Conservation (phyloP, 208 protist species). For the Strigomonas galati region DNA sequence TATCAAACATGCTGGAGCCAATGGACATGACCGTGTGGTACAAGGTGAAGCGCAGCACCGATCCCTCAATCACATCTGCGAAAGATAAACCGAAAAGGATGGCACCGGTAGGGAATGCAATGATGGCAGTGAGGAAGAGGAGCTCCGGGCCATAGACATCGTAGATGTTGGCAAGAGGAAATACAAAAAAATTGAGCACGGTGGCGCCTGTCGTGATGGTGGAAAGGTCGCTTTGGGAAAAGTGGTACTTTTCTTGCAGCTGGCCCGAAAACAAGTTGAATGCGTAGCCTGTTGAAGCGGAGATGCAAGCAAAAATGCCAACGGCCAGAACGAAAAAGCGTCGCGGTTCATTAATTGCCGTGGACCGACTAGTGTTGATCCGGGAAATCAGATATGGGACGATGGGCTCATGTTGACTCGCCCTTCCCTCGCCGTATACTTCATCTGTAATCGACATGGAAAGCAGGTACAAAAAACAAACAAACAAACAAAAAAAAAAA, state of each 20-base stretch:
- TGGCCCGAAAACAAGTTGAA: conserved; percentile 78
- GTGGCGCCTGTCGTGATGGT: conserved; percentile 62
- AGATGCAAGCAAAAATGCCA: conserved; percentile 38
- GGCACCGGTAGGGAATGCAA: conserved; percentile 40
- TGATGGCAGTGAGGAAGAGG: conserved; percentile 55
- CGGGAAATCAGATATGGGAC: conserved; percentile 21
- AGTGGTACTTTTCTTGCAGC: conserved; percentile 65
- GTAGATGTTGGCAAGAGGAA: conserved; percentile 61
- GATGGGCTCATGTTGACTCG: conserved; percentile 23
- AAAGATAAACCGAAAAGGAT: conserved; percentile 67
- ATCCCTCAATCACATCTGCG: conserved; percentile 42
- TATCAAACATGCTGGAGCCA: conserved; percentile 66
- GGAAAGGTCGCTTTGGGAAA: conserved; percentile 69
- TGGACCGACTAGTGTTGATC: not conserved
- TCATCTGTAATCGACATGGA: conserved; percentile 21
- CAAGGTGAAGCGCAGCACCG: conserved; percentile 44
- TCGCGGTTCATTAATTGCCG: conserved; percentile 27
- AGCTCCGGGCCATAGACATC: conserved; percentile 71
- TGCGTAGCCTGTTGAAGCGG: conserved; percentile 57
- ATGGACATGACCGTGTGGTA: conserved; percentile 46
- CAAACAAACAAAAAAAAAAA: conserved; percentile 3
- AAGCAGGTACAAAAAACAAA: not conserved
- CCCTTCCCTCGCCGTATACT: conserved; percentile 26
- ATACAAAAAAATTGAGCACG: conserved; percentile 41
- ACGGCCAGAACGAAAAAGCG: conserved; percentile 42